A percentile compares a stretch with the other conserved stretches of the same genome.
Evolutionary conservation across 306 rosid genomes (phyloP).

Genomic region (Alnus glutinosa): DNA sequence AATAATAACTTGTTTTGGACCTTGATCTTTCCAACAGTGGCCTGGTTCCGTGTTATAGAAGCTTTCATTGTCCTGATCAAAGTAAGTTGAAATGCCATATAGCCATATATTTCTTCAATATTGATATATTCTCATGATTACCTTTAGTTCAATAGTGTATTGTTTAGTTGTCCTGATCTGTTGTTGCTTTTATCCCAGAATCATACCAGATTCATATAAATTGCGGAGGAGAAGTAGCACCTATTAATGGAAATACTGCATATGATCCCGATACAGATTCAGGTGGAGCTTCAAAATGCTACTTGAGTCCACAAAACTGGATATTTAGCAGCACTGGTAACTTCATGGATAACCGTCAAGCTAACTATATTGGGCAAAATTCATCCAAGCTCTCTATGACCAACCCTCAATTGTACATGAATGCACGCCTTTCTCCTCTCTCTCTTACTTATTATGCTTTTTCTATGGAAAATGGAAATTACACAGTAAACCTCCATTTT

Average conservation of each 20-base stretch:
- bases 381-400: conserved; percentile 18
- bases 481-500: conserved; percentile 44
- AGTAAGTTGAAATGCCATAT: conserved; percentile 15
- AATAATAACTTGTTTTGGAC: conserved; percentile 18
- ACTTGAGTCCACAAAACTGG: conserved; percentile 21
- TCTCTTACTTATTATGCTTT: conserved; percentile 46
- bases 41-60: conserved; percentile 28
- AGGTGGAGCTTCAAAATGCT: conserved; percentile 24
- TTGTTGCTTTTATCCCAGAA: conserved; percentile 10
- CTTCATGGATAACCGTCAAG: conserved; percentile 3
- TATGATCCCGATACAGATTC: conserved; percentile 19
- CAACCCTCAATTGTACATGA: conserved; percentile 36
- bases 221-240: conserved; percentile 35
- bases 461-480: conserved; percentile 39
- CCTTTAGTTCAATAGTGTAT: too few species aligned
- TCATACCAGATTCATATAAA: conserved; percentile 33
- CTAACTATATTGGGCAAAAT: background rate
- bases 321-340: conserved; percentile 41
- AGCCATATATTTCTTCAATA: background rate
- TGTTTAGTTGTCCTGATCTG: too few species aligned
- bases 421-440: conserved; percentile 50
- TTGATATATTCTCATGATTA: background rate
- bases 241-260: background rate
- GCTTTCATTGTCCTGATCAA: background rate
- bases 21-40: conserved; percentile 20